Evolutionary conservation across 163 green algal genomes (phyloP).

Genomic region (Chlamydomonas reinhardtii): DNA sequence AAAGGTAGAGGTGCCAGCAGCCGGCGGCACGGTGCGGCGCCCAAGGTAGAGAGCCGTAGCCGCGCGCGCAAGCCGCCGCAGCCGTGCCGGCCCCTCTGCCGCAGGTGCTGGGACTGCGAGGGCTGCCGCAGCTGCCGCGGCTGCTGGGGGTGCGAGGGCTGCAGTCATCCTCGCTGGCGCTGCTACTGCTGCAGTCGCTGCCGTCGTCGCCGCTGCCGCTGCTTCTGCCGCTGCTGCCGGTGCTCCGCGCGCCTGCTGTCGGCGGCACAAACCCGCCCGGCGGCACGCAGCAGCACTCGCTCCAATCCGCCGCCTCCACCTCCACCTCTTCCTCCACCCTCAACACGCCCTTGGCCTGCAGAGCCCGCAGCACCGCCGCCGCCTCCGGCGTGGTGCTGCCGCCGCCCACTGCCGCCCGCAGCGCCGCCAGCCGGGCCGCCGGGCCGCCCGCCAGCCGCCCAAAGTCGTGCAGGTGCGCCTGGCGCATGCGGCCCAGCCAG

Average conservation of each 20-base stretch:
- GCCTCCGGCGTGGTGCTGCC: conserved; percentile 57
- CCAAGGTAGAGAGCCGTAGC: neutral
- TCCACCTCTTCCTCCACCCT: conserved; percentile 51
- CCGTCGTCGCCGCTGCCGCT: no score
- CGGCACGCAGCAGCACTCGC: neutral
- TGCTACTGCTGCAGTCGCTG: neutral
- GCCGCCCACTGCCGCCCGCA: conserved; percentile 3
- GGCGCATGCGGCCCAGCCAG: conserved; percentile 21
- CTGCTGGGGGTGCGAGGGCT: no score
- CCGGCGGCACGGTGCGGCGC: neutral
- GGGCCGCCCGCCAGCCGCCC: neutral
- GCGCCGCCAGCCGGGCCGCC: neutral
- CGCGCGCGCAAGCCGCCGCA: neutral
- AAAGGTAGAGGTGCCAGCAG: neutral
- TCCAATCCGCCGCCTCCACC: conserved; percentile 35
- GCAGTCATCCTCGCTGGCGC: no score
- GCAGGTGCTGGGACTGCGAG: no score
- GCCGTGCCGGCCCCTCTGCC: no score
- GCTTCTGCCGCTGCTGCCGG: no score
- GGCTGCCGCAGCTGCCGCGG: no score
- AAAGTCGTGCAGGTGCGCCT: conserved; percentile 11
- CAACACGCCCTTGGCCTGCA: conserved; percentile 60
- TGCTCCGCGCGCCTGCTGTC: no score
- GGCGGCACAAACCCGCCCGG: neutral
- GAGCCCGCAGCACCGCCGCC: conserved; percentile 44